A percentile compares a stretch with the other conserved stretches of the same genome.
Conservation (phyloP, 768 basidiomycete genomes). For the Suillus decipiens region DNA sequence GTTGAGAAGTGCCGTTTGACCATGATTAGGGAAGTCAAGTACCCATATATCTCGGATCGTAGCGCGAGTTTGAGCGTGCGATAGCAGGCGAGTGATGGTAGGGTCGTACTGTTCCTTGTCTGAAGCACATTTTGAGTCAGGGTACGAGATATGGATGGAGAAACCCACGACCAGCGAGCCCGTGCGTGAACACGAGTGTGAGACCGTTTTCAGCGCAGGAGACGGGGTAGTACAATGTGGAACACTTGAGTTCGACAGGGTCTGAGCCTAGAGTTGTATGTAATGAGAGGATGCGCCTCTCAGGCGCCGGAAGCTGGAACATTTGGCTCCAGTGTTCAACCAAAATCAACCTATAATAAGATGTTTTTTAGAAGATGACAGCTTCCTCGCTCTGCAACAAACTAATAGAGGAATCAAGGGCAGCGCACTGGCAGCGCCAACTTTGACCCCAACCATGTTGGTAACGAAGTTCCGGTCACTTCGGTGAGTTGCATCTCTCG, state of each 20-base stretch:
- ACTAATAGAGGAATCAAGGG: neutral
- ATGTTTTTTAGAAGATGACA: neutral
- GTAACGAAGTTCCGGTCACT: neutral
- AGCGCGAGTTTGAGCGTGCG: neutral
- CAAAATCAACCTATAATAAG: neutral
- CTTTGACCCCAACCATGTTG: neutral
- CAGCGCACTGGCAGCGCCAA: neutral
- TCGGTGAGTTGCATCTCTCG: slow-evolving; percentile 1
- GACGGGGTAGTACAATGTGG: slow-evolving; percentile 29
- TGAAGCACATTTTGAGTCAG: slow-evolving; percentile 4
- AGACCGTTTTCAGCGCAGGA: slow-evolving; percentile 18
- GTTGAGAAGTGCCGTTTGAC: slow-evolving; percentile 35
- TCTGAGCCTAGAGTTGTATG: slow-evolving; percentile 20
- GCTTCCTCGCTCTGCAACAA: neutral
- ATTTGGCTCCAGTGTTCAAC: neutral
- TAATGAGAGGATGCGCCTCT: slow-evolving; percentile 22
- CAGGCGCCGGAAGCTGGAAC: slow-evolving; percentile 10
- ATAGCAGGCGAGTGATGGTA: slow-evolving; percentile 11
- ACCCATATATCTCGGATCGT: slow-evolving; percentile 36
- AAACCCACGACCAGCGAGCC: slow-evolving; percentile 28
- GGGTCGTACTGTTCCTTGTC: slow-evolving; percentile 33
- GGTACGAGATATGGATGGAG: neutral
- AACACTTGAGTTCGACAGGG: slow-evolving; percentile 20
- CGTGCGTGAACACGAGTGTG: slow-evolving; percentile 31
- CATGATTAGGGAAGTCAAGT: slow-evolving; percentile 39